Conservation (phyloP, 2,329 filamentous ascomycete species). For the Colletotrichum eleusines region DNA sequence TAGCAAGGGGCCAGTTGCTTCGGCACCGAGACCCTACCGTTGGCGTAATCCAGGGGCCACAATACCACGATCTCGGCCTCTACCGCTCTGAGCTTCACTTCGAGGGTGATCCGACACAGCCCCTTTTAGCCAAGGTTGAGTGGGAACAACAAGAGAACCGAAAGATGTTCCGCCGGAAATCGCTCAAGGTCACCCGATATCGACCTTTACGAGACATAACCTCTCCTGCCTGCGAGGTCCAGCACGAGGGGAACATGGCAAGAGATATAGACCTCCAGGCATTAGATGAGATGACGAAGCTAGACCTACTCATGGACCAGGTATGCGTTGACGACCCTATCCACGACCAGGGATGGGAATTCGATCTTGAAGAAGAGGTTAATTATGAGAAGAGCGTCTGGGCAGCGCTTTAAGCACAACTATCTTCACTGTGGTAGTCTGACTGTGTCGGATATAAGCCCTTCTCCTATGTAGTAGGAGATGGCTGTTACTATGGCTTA, state of each 20-base stretch:
- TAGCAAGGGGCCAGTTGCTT: constrained; percentile 57
- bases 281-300: constrained; percentile 43
- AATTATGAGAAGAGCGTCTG: constrained; percentile 8
- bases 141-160: constrained; percentile 58
- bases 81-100: constrained; percentile 64
- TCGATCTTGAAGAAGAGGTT: constrained; percentile 49
- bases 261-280: constrained; percentile 48
- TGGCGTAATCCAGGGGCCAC: constrained; percentile 68
- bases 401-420: not conserved
- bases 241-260: constrained; percentile 47
- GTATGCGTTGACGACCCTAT: constrained; percentile 47
- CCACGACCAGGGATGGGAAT: constrained; percentile 50
- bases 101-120: constrained; percentile 55
- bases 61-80: constrained; percentile 60
- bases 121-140: constrained; percentile 60
- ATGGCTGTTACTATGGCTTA: not conserved
- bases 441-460: not conserved
- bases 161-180: constrained; percentile 42
- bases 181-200: constrained; percentile 29
- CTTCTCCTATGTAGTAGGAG: too few relatives aligned
- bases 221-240: not conserved
- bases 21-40: constrained; percentile 60
- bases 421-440: not conserved
- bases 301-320: constrained; percentile 43
- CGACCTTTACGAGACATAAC: constrained; percentile 24